Conservation (phyloP, 164 flowering plant species). For the Vitis rupestris region DNA sequence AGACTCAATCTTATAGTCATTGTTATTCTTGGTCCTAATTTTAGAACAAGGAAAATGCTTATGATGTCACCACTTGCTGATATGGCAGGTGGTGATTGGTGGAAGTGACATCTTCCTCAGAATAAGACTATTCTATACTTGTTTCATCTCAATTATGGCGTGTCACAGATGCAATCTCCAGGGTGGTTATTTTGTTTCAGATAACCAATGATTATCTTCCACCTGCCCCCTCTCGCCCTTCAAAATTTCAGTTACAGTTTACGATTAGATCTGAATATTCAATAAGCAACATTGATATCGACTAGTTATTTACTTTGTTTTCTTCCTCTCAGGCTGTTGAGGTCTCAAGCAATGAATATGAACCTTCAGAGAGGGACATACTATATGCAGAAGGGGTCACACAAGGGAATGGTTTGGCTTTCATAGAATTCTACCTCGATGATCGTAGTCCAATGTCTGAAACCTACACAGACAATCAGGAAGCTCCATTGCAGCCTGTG, state of each 20-base stretch:
- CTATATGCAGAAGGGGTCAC: constrained; percentile 96
- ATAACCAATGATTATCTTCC: too few species aligned
- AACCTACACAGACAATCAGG: constrained; percentile 73
- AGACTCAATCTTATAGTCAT: too few species aligned
- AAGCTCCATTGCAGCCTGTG: constrained; percentile 58
- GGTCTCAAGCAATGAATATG: constrained; percentile 95
- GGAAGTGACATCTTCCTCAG: too few species aligned
- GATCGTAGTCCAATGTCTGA: constrained; percentile 98
- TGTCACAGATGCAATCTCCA: too few species aligned
- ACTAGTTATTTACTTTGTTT: not conserved
- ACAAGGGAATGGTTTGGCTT: constrained; percentile 92
- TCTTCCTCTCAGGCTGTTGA: constrained; percentile 77
- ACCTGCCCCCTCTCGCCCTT: too few species aligned
- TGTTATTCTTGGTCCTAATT: too few species aligned
- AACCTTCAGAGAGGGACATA: constrained; percentile 88
- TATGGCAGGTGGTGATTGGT: too few species aligned
- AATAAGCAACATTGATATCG: not conserved
- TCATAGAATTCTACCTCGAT: constrained; percentile 86
- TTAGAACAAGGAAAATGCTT: too few species aligned
- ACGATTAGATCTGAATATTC: not conserved
- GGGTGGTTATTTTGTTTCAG: too few species aligned
- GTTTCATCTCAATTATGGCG: too few species aligned
- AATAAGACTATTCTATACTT: too few species aligned
- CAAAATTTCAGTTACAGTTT: not conserved
- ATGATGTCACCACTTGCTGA: too few species aligned